Percentiles rank a stretch among this genome's conserved stretches.
These are phyloP conservation scores for Venturia pyrina DNA, from an alignment of 2,329 filamentous ascomycete species.

Conservation along the genomic window DNA sequence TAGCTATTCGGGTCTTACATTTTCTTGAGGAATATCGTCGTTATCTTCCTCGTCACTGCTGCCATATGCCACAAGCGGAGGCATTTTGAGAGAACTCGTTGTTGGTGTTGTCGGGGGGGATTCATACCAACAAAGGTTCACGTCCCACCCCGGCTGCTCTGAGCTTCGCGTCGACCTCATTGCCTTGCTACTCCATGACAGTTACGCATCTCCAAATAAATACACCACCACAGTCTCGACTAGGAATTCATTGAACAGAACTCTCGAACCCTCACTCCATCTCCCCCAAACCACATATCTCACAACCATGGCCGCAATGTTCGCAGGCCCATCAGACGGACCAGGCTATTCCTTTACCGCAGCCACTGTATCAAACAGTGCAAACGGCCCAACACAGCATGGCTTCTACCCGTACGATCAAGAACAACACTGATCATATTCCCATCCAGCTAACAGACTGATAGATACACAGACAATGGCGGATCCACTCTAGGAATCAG, in stretches of 20 bases:
- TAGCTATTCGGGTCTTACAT: not conserved
- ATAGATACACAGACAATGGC: constrained; percentile 92
- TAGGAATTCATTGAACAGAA: not conserved
- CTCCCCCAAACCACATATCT: not conserved
- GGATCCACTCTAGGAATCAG: constrained; percentile 93
- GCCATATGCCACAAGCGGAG: constrained; percentile 13
- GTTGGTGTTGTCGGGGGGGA: not conserved
- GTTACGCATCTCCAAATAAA: not conserved
- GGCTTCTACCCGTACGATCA: constrained; percentile 78
- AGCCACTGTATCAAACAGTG: constrained; percentile 26
- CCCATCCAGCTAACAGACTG: constrained; percentile 15
- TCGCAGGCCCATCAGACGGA: constrained; percentile 40
- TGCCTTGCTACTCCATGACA: not conserved
- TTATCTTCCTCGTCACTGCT: constrained; percentile 15
- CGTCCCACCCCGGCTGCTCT: constrained; percentile 10
- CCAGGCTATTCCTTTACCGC: constrained; percentile 51
- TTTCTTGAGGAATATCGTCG: constrained; percentile 9
- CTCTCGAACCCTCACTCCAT: not conserved
- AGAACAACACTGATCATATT: not conserved
- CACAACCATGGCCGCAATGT: constrained; percentile 43
- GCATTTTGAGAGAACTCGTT: constrained; percentile 5
- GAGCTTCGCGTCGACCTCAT: constrained; percentile 3
- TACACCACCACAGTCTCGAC: not conserved
- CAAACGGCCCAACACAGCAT: constrained; percentile 45
- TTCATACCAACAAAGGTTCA: no score